Evolutionary conservation across 2,329 filamentous ascomycete species (phyloP).

Genomic region (Epichloe aotearoae): DNA sequence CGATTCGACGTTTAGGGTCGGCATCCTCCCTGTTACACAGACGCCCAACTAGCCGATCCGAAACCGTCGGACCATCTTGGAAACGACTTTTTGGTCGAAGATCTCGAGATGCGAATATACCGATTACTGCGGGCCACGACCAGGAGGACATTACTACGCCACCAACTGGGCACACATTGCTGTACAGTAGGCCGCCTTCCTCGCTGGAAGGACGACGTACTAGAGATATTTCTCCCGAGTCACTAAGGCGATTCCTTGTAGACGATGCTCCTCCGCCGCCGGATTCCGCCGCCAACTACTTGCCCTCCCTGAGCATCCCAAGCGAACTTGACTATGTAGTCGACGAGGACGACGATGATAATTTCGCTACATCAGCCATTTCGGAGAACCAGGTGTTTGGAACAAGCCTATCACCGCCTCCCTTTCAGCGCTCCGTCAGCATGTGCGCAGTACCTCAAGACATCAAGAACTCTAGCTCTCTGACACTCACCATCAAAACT

Average conservation of each 20-base stretch:
- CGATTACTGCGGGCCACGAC: not conserved
- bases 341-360: slow-evolving; percentile 41
- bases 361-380: slow-evolving; percentile 42
- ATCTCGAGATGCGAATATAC: not conserved
- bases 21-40: slow-evolving; percentile 18
- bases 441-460: slow-evolving; percentile 12
- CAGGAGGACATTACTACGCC: not conserved
- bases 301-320: slow-evolving; percentile 20
- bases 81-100: slow-evolving; percentile 36
- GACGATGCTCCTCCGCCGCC: slow-evolving; percentile 27
- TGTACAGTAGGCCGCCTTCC: not conserved
- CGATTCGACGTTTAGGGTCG: slow-evolving; percentile 16
- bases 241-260: slow-evolving; percentile 36
- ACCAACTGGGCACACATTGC: not conserved
- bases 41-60: slow-evolving; percentile 31
- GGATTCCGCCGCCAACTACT: slow-evolving; percentile 16
- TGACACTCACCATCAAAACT: slow-evolving; percentile 13
- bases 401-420: slow-evolving; percentile 40
- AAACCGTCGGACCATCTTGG: slow-evolving; percentile 38
- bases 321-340: slow-evolving; percentile 23
- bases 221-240: slow-evolving; percentile 43
- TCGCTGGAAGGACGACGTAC: slow-evolving; percentile 28
- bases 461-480: slow-evolving; percentile 11
- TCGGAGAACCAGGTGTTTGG: slow-evolving; percentile 31
- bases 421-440: slow-evolving; percentile 26